A percentile compares a stretch with the other conserved stretches of the same genome.
Conservation (phyloP, 768 basidiomycete genomes). For the Gyrodon lividus region DNA sequence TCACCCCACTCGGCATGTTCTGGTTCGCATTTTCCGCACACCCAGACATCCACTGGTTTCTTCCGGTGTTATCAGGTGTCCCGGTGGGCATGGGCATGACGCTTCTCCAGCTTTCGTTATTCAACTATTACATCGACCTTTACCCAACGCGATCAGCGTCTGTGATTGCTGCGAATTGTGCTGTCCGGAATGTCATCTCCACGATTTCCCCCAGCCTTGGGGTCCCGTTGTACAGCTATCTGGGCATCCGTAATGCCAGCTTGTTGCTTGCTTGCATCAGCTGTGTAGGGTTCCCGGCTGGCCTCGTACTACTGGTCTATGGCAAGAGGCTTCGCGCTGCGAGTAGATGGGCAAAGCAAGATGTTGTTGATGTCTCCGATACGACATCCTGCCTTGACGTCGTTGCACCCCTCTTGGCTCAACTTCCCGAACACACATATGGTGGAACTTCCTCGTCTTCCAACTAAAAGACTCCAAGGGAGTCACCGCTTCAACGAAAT, state of each 20-base stretch:
- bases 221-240: constrained; percentile 13
- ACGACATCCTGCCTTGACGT: neutral
- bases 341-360: constrained; percentile 28
- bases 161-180: constrained; percentile 24
- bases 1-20: constrained; percentile 25
- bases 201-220: constrained; percentile 21
- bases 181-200: constrained; percentile 16
- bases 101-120: constrained; percentile 23
- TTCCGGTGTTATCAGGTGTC: constrained; percentile 24
- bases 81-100: constrained; percentile 29
- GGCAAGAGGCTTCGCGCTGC: constrained; percentile 17
- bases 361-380: constrained; percentile 2
- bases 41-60: constrained; percentile 20
- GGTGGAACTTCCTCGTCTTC: constrained; percentile 12
- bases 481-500: neutral
- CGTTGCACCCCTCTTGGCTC: constrained; percentile 14
- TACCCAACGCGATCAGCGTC: constrained; percentile 25
- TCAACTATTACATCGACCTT: constrained; percentile 28
- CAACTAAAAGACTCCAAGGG: neutral
- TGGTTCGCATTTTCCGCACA: constrained; percentile 25
- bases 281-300: constrained; percentile 22
- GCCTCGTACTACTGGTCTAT: constrained; percentile 15
- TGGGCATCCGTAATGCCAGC: constrained; percentile 19
- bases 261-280: constrained; percentile 23
- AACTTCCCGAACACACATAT: constrained; percentile 9